Base-by-base conservation (phyloP, 2,329 filamentous ascomycete species). In the Colletotrichum spaethianum region DNA sequence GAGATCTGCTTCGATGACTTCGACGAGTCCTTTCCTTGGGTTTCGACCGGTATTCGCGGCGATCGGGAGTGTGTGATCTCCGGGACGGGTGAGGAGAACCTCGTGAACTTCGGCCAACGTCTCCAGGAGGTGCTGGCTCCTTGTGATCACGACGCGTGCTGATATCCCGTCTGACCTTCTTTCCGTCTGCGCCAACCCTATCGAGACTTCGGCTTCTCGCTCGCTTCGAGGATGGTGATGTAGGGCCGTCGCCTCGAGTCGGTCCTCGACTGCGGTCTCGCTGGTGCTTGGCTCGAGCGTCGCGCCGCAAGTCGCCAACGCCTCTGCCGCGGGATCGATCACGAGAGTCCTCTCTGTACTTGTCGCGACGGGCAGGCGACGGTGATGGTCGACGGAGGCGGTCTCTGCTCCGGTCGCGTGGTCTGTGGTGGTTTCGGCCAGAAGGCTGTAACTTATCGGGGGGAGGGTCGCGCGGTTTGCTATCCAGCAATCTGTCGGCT, bases 361-460 rank as follows among this genome's bases (percentile, higher is more conserved):
- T 64, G 23, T 74, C 64, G 44, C 72, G 72, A 52, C 70, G 74
- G 20, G 44, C 9, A 28, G 73, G 62, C n/a, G 74, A 72, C 33
- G 64, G 55, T 70, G 76, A 73, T 74, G 76, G 40, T 80, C 78
- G 77, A 77, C 77, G 75, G 74, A 74, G 40, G 4, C 79, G 74
- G 70, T 77, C 70, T 82, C 78, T 69, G 74, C 69, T 73, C 40
- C 67, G 74, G 26, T 74, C 67, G 66, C 63, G 64, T 38, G 59
- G 28, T 55, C 59, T 70, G n/a, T 63, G 67, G 56, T 68, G 70
- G 42, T 26, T 53, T 57, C 70, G 73, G 33, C 42, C 52, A 61
- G 70, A 62, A 74, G 74, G 63, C 73, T 68, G 74, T 26, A 50
- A 60, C 70, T 74, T 70, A 38, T 73, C 67, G 67, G 48, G 55